These are phyloP conservation scores for Arachis stenosperma DNA, from an alignment of 306 rosid species.

Conservation along the genomic window DNA sequence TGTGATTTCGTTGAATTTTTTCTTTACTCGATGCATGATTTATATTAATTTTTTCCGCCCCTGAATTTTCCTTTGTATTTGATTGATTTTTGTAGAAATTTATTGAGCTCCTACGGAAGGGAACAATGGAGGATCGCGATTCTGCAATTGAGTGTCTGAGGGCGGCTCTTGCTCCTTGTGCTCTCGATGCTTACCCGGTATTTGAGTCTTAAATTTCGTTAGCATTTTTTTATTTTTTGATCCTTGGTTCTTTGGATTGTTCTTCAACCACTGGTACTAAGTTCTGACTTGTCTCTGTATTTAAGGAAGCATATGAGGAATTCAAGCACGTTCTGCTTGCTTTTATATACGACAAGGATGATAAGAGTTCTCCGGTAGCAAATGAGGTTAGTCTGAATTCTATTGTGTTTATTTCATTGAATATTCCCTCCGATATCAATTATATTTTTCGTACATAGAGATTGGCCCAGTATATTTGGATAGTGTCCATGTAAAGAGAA, in stretches of 20 bases:
- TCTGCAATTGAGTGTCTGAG: constrained; percentile 84
- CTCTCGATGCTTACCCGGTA: constrained; percentile 98
- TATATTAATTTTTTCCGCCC: neutral
- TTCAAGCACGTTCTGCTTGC: constrained; percentile 98
- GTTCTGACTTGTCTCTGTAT: constrained; percentile 50
- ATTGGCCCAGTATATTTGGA: no score
- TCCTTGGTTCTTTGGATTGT: no score
- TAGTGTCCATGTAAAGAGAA: no score
- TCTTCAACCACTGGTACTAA: neutral
- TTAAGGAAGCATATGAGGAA: constrained; percentile 99
- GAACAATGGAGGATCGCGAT: constrained; percentile 73
- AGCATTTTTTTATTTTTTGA: neutral
- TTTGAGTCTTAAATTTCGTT: constrained; percentile 2
- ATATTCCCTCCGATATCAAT: no score
- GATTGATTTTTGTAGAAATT: constrained; percentile 61
- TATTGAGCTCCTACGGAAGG: constrained; percentile 91
- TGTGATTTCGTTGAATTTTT: neutral
- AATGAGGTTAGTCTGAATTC: constrained; percentile 62
- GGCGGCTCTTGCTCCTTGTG: constrained; percentile 93
- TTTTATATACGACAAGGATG: constrained; percentile 88
- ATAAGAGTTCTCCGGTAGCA: constrained; percentile 82
- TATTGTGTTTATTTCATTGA: neutral
- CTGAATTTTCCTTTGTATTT: neutral
- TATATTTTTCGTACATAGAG: no score
- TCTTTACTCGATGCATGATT: neutral